phyloP scores from a whole-genome alignment of 148 eudicot genomes.

The Simmondsia chinensis region DNA sequence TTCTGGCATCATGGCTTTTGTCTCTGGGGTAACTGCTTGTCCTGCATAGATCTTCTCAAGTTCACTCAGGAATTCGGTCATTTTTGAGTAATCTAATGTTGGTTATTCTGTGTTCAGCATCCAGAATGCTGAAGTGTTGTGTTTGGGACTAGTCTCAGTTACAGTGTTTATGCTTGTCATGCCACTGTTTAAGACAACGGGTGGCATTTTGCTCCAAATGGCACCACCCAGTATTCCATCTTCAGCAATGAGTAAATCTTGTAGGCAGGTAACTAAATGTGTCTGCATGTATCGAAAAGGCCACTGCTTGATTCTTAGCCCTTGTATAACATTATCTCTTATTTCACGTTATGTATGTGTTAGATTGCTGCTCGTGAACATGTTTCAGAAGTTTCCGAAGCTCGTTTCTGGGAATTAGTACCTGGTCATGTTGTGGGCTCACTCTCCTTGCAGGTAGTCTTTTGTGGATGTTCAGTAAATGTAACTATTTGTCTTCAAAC shows the following conservation, averaged over 20 bases:
- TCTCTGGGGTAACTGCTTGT: slow-evolving; percentile 52
- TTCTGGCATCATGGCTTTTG: slow-evolving; percentile 92
- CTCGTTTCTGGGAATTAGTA: slow-evolving; percentile 93
- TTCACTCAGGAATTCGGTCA: too few relatives aligned
- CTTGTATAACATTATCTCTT: too few relatives aligned
- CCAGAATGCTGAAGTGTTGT: slow-evolving; percentile 93
- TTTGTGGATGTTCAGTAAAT: background rate
- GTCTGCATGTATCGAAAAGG: too few relatives aligned
- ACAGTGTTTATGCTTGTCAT: slow-evolving; percentile 79
- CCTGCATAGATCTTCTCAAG: too few relatives aligned
- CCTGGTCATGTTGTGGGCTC: slow-evolving; percentile 96
- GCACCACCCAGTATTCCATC: slow-evolving; percentile 80
- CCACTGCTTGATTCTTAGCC: too few relatives aligned
- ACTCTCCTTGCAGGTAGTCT: slow-evolving; percentile 61
- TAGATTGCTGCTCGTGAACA: slow-evolving; percentile 84
- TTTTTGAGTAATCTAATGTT: background rate
- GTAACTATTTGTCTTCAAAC: background rate
- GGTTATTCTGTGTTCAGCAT: slow-evolving; percentile 36
- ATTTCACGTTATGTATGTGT: background rate
- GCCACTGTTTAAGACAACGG: slow-evolving; percentile 80
- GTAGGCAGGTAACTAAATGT: slow-evolving; percentile 60
- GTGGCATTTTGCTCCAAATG: slow-evolving; percentile 78
- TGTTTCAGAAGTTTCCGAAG: slow-evolving; percentile 63
- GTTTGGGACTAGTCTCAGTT: slow-evolving; percentile 90
- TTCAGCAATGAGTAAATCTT: slow-evolving; percentile 80